Base-by-base conservation (phyloP, 352 stramenopile species). In the Phytophthora fragariae region DNA sequence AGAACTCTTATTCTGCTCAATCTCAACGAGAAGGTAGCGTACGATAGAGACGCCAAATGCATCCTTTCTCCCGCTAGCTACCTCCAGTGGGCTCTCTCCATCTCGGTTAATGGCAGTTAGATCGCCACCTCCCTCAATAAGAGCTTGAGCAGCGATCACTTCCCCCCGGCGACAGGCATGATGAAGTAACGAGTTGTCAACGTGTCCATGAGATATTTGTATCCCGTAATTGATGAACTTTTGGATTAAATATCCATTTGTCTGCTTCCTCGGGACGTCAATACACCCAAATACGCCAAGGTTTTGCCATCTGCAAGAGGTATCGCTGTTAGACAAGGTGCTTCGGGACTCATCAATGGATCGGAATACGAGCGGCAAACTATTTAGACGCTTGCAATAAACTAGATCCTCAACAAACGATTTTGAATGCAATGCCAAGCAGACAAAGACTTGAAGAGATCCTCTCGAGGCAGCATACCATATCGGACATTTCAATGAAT, bases 221-320 rank as follows among this genome's bases (percentile, higher is more conserved):
- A 79, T 44, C 27, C 72, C 83, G 31, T 88, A 82, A 19, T 78
- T 72, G n/a, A 90, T 67, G 29, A 89, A 67, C 58, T 90, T 90
- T 49, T 86, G 75, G 21, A 92, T 85, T 12, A 86, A 47, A 24
- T 82, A 76, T 15, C 58, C 65, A 31, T 71, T 75, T 5, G 70
- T 85, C 2, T 83, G 73, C 11, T 53, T 53, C 56, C 64, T 75
- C 3, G 75, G 68, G 0, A 85, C 15, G 31, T 73, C 75, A 62
- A 84, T 84, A 54, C 85, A 91, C 27, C 83, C 84, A 49, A 92
- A 87, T 0, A 77, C 72, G 50, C 75, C 73, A 35, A 92, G 47
- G 29, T 89, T 90, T 55, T 86, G 81, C 85, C 85, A 92, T 24
- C 66, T 82, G 55, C 85, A 89, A 15, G 66, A 68, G 7, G 54